Evolutionary conservation across 2,329 filamentous ascomycete species (phyloP).

Genomic region (Beauveria rudraprayagi): DNA sequence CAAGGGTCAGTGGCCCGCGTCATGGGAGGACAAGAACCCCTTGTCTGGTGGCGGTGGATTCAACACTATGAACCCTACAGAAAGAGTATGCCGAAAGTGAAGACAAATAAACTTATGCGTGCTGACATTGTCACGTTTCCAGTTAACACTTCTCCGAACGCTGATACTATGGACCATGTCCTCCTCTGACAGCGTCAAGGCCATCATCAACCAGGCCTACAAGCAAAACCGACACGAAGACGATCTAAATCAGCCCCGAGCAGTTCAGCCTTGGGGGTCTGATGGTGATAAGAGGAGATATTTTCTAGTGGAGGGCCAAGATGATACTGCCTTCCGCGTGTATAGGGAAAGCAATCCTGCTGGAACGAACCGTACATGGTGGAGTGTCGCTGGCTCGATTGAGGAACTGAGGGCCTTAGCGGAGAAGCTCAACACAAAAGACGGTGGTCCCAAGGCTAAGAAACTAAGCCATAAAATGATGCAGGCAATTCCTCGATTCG

Average conservation of each 20-base stretch:
- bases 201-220: conserved; percentile 78
- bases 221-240: conserved; percentile 78
- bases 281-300: conserved; percentile 90
- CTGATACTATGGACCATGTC: conserved; percentile 83
- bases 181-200: conserved; percentile 75
- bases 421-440: conserved; percentile 65
- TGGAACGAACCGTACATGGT: conserved; percentile 72
- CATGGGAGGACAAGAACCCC: conserved; percentile 79
- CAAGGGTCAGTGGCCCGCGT: conserved; percentile 77
- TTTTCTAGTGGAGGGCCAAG: conserved; percentile 85
- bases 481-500: conserved; percentile 78
- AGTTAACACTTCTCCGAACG: conserved; percentile 78
- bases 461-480: conserved; percentile 70
- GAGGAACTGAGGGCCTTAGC: conserved; percentile 72
- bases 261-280: conserved; percentile 82
- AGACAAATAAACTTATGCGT: background rate
- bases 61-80: conserved; percentile 68
- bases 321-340: conserved; percentile 88
- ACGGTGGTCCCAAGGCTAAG: conserved; percentile 74
- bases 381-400: conserved; percentile 84
- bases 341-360: conserved; percentile 89
- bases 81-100: conserved; percentile 53
- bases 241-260: conserved; percentile 74
- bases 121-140: conserved; percentile 14
- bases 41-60: conserved; percentile 75